These are phyloP conservation scores for Nymphaea colorata DNA, from an alignment of 164 flowering plant genomes.

Conservation along the genomic window DNA sequence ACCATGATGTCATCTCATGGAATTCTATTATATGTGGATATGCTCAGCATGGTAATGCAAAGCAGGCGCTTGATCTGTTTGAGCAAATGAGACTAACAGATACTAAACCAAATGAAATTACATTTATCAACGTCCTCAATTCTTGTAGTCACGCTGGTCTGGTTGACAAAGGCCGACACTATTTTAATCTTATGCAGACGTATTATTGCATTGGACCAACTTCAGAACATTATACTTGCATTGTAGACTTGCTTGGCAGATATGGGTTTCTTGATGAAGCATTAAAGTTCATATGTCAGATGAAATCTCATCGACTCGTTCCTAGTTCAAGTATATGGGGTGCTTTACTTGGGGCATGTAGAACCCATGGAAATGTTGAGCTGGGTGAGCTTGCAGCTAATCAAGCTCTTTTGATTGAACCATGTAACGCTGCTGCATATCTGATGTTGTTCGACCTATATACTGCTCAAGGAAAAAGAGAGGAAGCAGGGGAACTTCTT, in stretches of 20 bases:
- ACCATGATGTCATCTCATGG: conserved; percentile 50
- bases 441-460: conserved; percentile 52
- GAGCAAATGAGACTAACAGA: conserved; percentile 29
- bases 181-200: conserved; percentile 38
- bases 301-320: conserved; percentile 31
- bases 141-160: conserved; percentile 59
- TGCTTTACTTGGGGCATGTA: conserved; percentile 59
- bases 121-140: conserved; percentile 49
- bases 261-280: conserved; percentile 48
- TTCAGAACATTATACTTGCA: conserved; percentile 50
- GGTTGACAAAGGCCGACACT: conserved; percentile 35
- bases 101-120: conserved; percentile 38
- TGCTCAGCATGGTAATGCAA: conserved; percentile 49
- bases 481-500: conserved; percentile 33
- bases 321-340: conserved; percentile 52
- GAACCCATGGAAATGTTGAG: conserved; percentile 36
- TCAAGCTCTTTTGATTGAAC: conserved; percentile 40
- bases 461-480: conserved; percentile 25
- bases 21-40: conserved; percentile 59
- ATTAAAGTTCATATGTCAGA: conserved; percentile 24
- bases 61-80: conserved; percentile 36
- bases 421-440: conserved; percentile 43
- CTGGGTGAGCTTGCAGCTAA: conserved; percentile 44
- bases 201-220: conserved; percentile 36
- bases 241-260: conserved; percentile 54